These are phyloP conservation scores for Calonectria fujianensis DNA, from an alignment of 2,329 filamentous ascomycete species.

Conservation along the genomic window DNA sequence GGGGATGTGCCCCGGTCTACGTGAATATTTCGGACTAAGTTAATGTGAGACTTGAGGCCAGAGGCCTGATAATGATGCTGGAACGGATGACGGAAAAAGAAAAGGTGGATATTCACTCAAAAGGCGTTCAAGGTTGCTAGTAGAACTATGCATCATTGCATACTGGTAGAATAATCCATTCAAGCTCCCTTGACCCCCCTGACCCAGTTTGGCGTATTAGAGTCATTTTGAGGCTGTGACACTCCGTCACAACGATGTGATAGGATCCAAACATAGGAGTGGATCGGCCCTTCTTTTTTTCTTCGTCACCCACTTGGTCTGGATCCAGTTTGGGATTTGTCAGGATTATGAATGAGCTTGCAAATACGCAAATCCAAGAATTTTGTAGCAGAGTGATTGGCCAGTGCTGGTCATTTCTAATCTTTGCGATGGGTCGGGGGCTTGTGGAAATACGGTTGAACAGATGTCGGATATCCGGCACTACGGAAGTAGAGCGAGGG, in stretches of 20 bases:
- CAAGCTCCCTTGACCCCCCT: neutral
- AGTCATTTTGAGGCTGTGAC: neutral
- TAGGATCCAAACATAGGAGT: neutral
- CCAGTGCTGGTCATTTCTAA: conserved; percentile 10
- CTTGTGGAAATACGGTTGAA: conserved; percentile 39
- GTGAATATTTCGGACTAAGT: conserved; percentile 21
- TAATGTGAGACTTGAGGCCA: conserved; percentile 5
- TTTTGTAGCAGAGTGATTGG: conserved; percentile 33
- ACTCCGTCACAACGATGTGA: neutral
- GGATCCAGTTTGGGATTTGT: conserved; percentile 26
- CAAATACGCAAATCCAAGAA: conserved; percentile 7
- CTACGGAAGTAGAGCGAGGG: conserved; percentile 33
- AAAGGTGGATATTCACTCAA: neutral
- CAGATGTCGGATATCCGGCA: conserved; percentile 38
- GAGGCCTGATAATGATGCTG: conserved; percentile 31
- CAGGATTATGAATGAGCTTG: conserved; percentile 24
- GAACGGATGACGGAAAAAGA: neutral
- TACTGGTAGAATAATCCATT: neutral
- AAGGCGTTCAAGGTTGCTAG: neutral
- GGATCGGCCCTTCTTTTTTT: neutral
- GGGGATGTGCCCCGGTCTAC: neutral
- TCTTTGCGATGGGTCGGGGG: conserved; percentile 38
- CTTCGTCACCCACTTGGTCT: neutral
- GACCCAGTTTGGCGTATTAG: neutral
- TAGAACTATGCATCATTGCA: neutral